These are phyloP conservation scores for Yarrowia sp. DNA, from an alignment of 805 yeast genomes.

Conservation along the genomic window DNA sequence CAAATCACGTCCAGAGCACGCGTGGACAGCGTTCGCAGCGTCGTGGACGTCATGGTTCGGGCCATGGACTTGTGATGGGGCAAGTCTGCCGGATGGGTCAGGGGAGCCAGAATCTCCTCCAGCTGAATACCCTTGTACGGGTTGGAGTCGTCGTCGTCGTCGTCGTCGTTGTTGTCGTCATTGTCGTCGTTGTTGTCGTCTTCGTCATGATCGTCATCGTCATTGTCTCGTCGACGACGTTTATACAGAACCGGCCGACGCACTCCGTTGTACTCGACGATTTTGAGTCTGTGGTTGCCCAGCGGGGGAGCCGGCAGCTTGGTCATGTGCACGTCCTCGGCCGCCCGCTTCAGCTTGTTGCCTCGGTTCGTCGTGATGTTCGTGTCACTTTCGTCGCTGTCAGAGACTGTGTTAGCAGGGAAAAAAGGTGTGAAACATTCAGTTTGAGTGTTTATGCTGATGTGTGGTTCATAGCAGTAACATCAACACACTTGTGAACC, in stretches of 20 bases:
- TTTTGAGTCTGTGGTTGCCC: constrained; percentile 46
- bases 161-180: constrained; percentile 46
- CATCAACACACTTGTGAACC: too few relatives aligned
- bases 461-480: too few relatives aligned
- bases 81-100: constrained; percentile 80
- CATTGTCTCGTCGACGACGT: constrained; percentile 45
- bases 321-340: constrained; percentile 57
- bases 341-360: constrained; percentile 60
- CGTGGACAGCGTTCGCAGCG: constrained; percentile 66
- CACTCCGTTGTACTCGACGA: constrained; percentile 47
- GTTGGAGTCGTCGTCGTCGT: constrained; percentile 49
- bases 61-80: constrained; percentile 72
- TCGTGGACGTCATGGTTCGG: constrained; percentile 65
- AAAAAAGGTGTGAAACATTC: too few relatives aligned
- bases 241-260: constrained; percentile 47
- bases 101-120: constrained; percentile 72
- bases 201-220: constrained; percentile 23
- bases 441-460: too few relatives aligned
- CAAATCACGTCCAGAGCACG: constrained; percentile 81
- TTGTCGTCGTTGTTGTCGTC: constrained; percentile 44
- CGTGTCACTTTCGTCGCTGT: constrained; percentile 46
- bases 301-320: constrained; percentile 49
- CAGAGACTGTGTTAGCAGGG: constrained; percentile 44
- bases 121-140: constrained; percentile 60
- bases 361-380: constrained; percentile 60